These are phyloP conservation scores for Claviceps sp. DNA, from an alignment of 2,329 filamentous ascomycete genomes.

Conservation along the genomic window DNA sequence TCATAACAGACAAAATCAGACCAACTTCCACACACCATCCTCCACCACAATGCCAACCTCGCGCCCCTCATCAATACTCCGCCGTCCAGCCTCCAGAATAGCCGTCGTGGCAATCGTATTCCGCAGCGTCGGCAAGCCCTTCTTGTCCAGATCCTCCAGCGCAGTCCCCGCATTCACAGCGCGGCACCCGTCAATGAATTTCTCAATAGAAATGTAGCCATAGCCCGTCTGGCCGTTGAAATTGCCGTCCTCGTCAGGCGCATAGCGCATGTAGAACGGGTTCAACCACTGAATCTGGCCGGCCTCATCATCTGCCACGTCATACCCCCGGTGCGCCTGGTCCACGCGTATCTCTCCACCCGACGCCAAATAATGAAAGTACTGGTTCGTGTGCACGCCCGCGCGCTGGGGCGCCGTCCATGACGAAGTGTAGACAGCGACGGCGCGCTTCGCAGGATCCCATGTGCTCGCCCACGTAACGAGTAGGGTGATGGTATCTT, in stretches of 20 bases:
- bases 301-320: conserved; percentile 70
- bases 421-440: conserved; percentile 82
- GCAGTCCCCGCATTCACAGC: conserved; percentile 64
- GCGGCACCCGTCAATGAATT: conserved; percentile 81
- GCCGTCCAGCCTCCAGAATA: conserved; percentile 75
- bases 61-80: conserved; percentile 71
- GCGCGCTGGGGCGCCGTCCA: conserved; percentile 91
- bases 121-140: conserved; percentile 69
- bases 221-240: conserved; percentile 86
- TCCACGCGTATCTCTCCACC: conserved; percentile 80
- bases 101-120: conserved; percentile 89
- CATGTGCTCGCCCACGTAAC: conserved; percentile 74
- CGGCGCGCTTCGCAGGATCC: conserved; percentile 58
- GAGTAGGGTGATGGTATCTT: conserved; percentile 85
- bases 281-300: conserved; percentile 75
- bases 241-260: conserved; percentile 88
- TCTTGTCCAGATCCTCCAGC: conserved; percentile 63
- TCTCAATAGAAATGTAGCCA: conserved; percentile 89
- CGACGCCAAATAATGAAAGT: conserved; percentile 86
- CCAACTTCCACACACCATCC: conserved; percentile 54
- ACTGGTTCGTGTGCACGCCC: conserved; percentile 92
- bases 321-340: conserved; percentile 89
- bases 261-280: conserved; percentile 91
- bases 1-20: conserved; percentile 15
- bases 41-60: conserved; percentile 60